These are phyloP conservation scores for Trapa incisa DNA, from an alignment of 345 rosid genomes.

Conservation along the genomic window DNA sequence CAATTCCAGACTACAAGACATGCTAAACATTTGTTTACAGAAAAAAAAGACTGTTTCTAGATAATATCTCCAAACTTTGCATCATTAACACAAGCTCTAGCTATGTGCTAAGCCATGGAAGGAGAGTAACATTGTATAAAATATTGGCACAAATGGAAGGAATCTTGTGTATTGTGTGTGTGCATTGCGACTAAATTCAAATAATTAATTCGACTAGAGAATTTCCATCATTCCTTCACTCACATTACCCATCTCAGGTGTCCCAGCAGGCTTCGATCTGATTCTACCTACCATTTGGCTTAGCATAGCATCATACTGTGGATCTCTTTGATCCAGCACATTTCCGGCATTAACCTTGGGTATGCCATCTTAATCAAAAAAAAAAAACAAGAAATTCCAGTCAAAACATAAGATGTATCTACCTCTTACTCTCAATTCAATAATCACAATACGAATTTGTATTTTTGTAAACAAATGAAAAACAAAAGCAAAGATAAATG, in stretches of 20 bases:
- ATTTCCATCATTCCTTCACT: conserved; percentile 10
- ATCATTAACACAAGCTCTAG: no score
- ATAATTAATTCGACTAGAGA: background rate
- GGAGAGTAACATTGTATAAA: background rate
- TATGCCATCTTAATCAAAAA: conserved; percentile 22
- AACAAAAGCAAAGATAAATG: background rate
- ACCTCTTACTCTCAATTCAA: background rate
- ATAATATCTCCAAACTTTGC: background rate
- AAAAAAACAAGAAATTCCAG: background rate
- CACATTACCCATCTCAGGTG: conserved; percentile 90
- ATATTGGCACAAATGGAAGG: background rate
- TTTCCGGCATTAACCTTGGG: conserved; percentile 28
- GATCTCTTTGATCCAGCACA: conserved; percentile 56
- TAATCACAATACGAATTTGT: background rate
- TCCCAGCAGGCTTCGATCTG: conserved; percentile 66
- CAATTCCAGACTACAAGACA: background rate
- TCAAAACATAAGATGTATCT: background rate
- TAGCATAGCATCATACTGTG: conserved; percentile 69
- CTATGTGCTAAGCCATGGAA: no score
- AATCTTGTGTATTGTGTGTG: background rate
- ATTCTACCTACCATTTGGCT: conserved; percentile 84
- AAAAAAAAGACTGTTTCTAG: background rate
- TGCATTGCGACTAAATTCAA: background rate
- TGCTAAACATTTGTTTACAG: background rate
- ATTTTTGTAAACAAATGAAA: no score